phyloP scores from a whole-genome alignment of 2,329 filamentous ascomycete species.

The Pseudomassariella vexata region DNA sequence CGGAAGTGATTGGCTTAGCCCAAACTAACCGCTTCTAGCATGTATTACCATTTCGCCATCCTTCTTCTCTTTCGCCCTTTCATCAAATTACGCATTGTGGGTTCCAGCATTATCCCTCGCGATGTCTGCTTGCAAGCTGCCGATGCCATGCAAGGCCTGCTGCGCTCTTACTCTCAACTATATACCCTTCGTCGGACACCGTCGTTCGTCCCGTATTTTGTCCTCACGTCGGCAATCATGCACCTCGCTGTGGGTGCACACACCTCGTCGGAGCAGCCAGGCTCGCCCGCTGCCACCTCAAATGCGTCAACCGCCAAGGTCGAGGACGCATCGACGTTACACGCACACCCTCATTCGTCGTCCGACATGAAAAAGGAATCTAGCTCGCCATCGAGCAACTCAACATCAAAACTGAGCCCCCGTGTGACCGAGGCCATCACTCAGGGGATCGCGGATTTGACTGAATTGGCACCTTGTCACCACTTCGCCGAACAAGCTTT shows the following conservation, averaged over 20 bases:
- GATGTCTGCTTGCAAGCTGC: conserved; percentile 61
- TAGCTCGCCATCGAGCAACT: conserved; percentile 13
- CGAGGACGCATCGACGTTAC: conserved; percentile 7
- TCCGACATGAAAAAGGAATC: conserved; percentile 3
- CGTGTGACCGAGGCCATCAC: conserved; percentile 39
- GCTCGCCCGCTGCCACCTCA: conserved; percentile 14
- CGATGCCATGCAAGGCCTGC: conserved; percentile 51
- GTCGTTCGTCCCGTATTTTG: conserved; percentile 57
- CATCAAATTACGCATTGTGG: conserved; percentile 58
- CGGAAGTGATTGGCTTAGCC: too few relatives aligned
- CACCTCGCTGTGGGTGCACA: conserved; percentile 48
- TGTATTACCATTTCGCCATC: conserved; percentile 68
- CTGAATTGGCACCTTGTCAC: conserved; percentile 56
- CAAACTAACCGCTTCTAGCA: too few relatives aligned
- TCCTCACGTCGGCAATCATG: conserved; percentile 56
- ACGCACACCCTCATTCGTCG: conserved; percentile 4
- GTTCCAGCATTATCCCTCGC: conserved; percentile 56
- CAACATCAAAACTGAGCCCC: conserved; percentile 27
- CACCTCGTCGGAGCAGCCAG: conserved; percentile 10
- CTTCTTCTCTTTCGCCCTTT: conserved; percentile 69
- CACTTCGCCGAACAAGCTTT: conserved; percentile 56
- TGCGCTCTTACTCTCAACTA: conserved; percentile 51
- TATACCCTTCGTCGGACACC: conserved; percentile 54
- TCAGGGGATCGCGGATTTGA: conserved; percentile 51
- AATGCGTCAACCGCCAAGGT: conserved; percentile 15